Evolutionary conservation across 2,329 filamentous ascomycete species (phyloP).

Genomic region (Harringtonia aguacate): DNA sequence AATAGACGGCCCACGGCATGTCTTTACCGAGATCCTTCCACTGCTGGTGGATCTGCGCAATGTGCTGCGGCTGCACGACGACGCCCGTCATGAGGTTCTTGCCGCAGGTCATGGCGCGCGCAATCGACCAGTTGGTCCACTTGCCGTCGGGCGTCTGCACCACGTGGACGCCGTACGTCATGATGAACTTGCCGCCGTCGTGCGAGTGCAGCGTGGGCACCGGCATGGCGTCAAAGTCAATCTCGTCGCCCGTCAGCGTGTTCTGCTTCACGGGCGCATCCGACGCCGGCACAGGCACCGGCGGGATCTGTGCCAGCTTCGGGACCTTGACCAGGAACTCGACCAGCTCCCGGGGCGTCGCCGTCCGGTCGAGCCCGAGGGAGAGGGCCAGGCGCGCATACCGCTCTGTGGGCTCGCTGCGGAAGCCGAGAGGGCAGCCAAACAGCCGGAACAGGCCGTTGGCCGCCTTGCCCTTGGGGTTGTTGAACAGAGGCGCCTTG

Average conservation of each 20-base stretch:
- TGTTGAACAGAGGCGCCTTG: constrained; percentile 41
- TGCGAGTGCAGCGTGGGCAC: constrained; percentile 29
- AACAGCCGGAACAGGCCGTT: constrained; percentile 37
- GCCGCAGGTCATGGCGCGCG: constrained; percentile 34
- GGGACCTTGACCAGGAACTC: constrained; percentile 30
- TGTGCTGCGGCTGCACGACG: constrained; percentile 34
- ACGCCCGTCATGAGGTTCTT: constrained; percentile 28
- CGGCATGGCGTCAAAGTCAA: constrained; percentile 31
- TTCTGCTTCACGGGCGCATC: constrained; percentile 32
- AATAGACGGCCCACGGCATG: constrained; percentile 33
- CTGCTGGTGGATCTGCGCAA: constrained; percentile 31
- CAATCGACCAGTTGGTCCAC: constrained; percentile 38
- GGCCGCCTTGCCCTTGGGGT: constrained; percentile 30
- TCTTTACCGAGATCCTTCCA: constrained; percentile 34
- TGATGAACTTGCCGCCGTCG: constrained; percentile 39
- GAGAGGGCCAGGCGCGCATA: constrained; percentile 31
- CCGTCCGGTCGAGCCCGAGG: constrained; percentile 26
- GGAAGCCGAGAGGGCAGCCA: constrained; percentile 28
- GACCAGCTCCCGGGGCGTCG: constrained; percentile 25
- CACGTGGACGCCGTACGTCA: constrained; percentile 38
- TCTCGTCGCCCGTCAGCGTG: constrained; percentile 22
- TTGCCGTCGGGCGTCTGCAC: constrained; percentile 30
- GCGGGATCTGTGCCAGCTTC: constrained; percentile 19
- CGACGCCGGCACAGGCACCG: constrained; percentile 19
- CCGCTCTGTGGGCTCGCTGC: constrained; percentile 18